These are phyloP conservation scores for Apiospora rasikravindrae DNA, from an alignment of 2,329 filamentous ascomycete species.

Conservation along the genomic window DNA sequence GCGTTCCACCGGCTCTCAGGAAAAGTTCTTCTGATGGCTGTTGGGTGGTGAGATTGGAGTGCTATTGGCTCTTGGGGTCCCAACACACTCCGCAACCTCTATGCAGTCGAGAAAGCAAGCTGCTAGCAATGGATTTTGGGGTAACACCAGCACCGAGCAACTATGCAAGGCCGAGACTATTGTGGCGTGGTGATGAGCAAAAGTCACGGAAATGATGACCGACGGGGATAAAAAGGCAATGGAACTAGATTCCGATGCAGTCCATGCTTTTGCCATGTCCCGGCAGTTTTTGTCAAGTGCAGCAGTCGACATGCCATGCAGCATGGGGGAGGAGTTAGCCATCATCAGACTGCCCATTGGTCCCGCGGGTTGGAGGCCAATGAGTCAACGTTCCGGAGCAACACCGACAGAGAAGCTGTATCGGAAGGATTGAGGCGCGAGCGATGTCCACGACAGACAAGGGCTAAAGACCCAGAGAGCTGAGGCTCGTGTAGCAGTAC, in stretches of 20 bases:
- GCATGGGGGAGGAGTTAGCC: background rate
- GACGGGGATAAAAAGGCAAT: background rate
- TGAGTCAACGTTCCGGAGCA: background rate
- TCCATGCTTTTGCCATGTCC: background rate
- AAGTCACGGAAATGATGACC: constrained; percentile 8
- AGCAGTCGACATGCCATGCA: constrained; percentile 4
- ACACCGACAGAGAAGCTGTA: background rate
- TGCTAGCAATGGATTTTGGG: constrained; percentile 14
- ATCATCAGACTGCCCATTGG: background rate
- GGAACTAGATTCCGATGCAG: background rate
- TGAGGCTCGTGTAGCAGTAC: background rate
- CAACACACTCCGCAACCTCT: background rate
- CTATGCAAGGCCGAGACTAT: constrained; percentile 12
- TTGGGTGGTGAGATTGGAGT: constrained; percentile 12
- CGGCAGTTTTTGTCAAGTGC: background rate
- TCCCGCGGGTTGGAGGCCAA: background rate
- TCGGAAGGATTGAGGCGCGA: background rate
- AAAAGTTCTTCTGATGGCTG: background rate
- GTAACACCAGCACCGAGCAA: constrained; percentile 15
- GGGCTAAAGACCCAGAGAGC: background rate
- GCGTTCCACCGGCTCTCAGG: constrained; percentile 15
- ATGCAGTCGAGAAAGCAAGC: constrained; percentile 8
- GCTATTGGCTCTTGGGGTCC: constrained; percentile 3
- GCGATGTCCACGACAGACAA: background rate
- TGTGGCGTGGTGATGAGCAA: constrained; percentile 13